Base-by-base conservation (phyloP, 2,329 filamentous ascomycete species). In the Neopestalotiopsis rosae region DNA sequence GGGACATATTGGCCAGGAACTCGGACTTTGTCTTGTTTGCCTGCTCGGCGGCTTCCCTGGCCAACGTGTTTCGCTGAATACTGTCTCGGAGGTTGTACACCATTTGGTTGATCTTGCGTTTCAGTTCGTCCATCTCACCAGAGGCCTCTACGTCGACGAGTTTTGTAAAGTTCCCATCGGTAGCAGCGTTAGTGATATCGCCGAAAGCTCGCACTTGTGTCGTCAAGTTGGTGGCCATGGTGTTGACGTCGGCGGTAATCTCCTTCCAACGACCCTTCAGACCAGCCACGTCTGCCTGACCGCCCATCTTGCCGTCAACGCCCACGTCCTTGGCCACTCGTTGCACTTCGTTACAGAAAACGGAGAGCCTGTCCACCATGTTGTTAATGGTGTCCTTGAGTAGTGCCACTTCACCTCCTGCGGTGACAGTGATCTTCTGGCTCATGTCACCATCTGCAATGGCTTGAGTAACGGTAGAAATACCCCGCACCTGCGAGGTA, bases 81-180 rank as follows among this genome's bases (percentile, higher is more conserved):
- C 93, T 97, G 82, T 98, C 96, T 74, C 95, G 88, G 71, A 99
- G 84, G 78, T 97, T 97, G 79, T 93, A 96, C 66, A 98, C 95
- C 96, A 99, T 99, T 84, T 97, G 94, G 80, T 98, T 99, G 87
- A 99, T 98, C 86, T 98, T 98, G 76, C 95, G 91, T 83, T 99
- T 99, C 75, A 99, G 87, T 81, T 98, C 95, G 81, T 98, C 96
- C 96, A 99, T 98, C 81, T 99, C 96, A 72, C 96, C 96, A 13
- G 95, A 98, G 24, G 96, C 96, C 80, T 98, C 95, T 20, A 99
- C 95, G 62, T 96, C 97, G 79, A 99, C 95, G 69, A 97, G 90
- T 79, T 98, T 97, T 30, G 94, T 97, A 80, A 98, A 98, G 81
- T 99, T 95, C 72, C 96, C 96, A 78, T 97, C 95, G 69, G 95